phyloP scores from a whole-genome alignment of 352 stramenopile species.

The Phytophthora constricta region DNA sequence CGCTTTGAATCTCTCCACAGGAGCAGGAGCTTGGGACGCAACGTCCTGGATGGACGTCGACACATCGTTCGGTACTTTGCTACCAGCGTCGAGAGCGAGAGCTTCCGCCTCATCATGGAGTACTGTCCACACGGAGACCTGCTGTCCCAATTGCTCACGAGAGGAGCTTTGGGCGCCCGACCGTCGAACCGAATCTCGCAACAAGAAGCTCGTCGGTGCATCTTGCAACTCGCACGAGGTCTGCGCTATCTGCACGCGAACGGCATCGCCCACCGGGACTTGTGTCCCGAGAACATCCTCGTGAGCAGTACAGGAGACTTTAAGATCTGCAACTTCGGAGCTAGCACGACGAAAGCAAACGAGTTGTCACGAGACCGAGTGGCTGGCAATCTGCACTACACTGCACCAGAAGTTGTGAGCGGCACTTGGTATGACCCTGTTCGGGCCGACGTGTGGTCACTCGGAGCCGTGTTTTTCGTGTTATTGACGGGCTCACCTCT shows the following conservation, averaged over 20 bases:
- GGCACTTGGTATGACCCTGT: slow-evolving; percentile 59
- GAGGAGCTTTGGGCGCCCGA: slow-evolving; percentile 17
- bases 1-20: slow-evolving; percentile 13
- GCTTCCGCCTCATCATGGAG: slow-evolving; percentile 66
- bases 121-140: slow-evolving; percentile 63
- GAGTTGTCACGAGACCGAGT: slow-evolving; percentile 43
- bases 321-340: slow-evolving; percentile 73
- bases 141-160: slow-evolving; percentile 41
- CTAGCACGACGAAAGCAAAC: slow-evolving; percentile 39
- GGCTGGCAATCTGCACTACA: slow-evolving; percentile 65
- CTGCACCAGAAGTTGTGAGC: slow-evolving; percentile 62
- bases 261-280: slow-evolving; percentile 55
- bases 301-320: slow-evolving; percentile 38
- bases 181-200: slow-evolving; percentile 34
- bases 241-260: slow-evolving; percentile 52
- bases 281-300: slow-evolving; percentile 69
- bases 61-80: slow-evolving; percentile 56
- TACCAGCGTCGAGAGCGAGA: slow-evolving; percentile 52
- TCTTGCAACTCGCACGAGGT: slow-evolving; percentile 51
- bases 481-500: slow-evolving; percentile 72
- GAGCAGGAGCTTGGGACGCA: background rate
- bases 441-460: slow-evolving; percentile 73
- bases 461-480: slow-evolving; percentile 75
- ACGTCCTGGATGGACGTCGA: slow-evolving; percentile 36
- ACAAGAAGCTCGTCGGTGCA: slow-evolving; percentile 45